phyloP scores from a whole-genome alignment of 1,139 yeast genomes.

The Yamadazyma diddensiae region DNA sequence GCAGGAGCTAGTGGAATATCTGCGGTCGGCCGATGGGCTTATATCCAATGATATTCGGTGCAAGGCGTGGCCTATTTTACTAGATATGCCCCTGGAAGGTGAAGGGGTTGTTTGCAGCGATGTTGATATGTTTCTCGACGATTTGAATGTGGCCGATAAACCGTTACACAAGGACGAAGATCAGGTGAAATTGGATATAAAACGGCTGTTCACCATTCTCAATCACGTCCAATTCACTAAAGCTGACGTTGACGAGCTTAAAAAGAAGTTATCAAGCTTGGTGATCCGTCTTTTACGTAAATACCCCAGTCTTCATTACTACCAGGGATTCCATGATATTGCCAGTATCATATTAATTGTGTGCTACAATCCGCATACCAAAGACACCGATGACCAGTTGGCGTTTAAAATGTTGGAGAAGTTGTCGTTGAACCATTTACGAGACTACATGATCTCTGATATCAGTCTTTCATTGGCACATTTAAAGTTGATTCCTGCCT shows the following conservation, averaged over 20 bases:
- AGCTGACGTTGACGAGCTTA: slow-evolving; percentile 32
- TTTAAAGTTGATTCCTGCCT: slow-evolving; percentile 59
- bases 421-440: slow-evolving; percentile 59
- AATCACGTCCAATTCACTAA: slow-evolving; percentile 29
- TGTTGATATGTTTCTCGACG: slow-evolving; percentile 9
- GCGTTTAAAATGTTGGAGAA: slow-evolving; percentile 52
- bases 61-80: slow-evolving; percentile 47
- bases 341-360: slow-evolving; percentile 67
- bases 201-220: slow-evolving; percentile 58
- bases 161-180: slow-evolving; percentile 66
- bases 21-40: slow-evolving; percentile 50
- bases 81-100: neutral
- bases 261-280: slow-evolving; percentile 42
- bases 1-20: slow-evolving; percentile 29
- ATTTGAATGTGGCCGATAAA: slow-evolving; percentile 26
- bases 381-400: slow-evolving; percentile 28
- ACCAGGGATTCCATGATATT: slow-evolving; percentile 92
- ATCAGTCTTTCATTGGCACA: slow-evolving; percentile 67
- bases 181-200: slow-evolving; percentile 77
- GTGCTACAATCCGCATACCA: slow-evolving; percentile 27
- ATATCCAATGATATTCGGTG: slow-evolving; percentile 38
- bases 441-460: slow-evolving; percentile 83
- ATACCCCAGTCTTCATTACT: slow-evolving; percentile 66
- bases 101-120: neutral
- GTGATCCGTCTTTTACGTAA: slow-evolving; percentile 57